phyloP scores from a whole-genome alignment of 768 basidiomycete genomes.

The Phylloporus sp. region DNA sequence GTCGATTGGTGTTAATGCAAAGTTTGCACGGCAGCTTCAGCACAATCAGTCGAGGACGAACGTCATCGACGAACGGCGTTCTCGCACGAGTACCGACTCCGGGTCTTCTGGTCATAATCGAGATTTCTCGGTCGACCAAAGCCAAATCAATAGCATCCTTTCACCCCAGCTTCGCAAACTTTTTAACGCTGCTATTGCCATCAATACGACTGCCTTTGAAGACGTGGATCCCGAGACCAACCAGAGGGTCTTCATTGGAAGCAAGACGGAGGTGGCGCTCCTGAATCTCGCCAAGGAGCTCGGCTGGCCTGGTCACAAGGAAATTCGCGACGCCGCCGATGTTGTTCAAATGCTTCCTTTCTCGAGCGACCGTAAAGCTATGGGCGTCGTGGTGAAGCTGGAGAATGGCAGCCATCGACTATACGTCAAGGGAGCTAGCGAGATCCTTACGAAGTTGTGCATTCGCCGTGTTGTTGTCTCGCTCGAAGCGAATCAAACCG shows the following conservation, averaged over 20 bases:
- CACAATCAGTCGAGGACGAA: constrained; percentile 71
- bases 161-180: constrained; percentile 55
- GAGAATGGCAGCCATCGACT: constrained; percentile 53
- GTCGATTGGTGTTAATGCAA: constrained; percentile 88
- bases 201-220: constrained; percentile 96
- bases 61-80: constrained; percentile 47
- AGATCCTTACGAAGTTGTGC: constrained; percentile 82
- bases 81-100: constrained; percentile 30
- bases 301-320: constrained; percentile 67
- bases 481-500: constrained; percentile 13
- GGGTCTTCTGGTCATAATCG: constrained; percentile 38
- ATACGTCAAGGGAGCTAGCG: constrained; percentile 90
- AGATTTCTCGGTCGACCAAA: constrained; percentile 87
- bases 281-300: constrained; percentile 80
- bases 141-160: constrained; percentile 59
- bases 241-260: constrained; percentile 69
- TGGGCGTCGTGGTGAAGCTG: constrained; percentile 81
- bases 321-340: constrained; percentile 52
- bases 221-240: constrained; percentile 61
- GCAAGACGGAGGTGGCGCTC: constrained; percentile 93
- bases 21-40: constrained; percentile 78
- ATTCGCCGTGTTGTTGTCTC: constrained; percentile 66
- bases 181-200: constrained; percentile 79
- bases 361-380: constrained; percentile 88
- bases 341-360: constrained; percentile 90